Evolutionary conservation across 1,284 basidiomycete species (phyloP).

Genomic region (Cryptococcus sp.): DNA sequence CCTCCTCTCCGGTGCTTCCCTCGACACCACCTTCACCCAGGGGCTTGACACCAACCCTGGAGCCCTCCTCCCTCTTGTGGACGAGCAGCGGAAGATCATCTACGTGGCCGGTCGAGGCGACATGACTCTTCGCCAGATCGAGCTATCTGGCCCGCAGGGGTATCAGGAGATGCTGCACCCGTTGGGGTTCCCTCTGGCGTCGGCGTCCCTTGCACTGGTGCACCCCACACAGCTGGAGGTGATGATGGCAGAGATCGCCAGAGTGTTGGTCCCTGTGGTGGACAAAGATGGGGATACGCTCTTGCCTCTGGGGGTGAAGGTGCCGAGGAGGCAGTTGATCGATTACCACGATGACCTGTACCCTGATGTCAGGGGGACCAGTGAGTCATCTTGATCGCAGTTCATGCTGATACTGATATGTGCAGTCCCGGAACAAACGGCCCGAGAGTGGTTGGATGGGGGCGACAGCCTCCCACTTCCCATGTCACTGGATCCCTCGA

Average conservation of each 20-base stretch:
- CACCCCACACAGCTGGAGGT: constrained; percentile 44
- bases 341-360: constrained; percentile 52
- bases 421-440: constrained; percentile 42
- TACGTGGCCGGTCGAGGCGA: constrained; percentile 50
- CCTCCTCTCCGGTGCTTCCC: constrained; percentile 32
- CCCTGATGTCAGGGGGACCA: constrained; percentile 39
- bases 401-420: constrained; percentile 11
- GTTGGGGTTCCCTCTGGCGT: constrained; percentile 37
- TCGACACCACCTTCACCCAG: constrained; percentile 33
- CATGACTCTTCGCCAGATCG: constrained; percentile 50
- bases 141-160: constrained; percentile 41
- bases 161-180: constrained; percentile 43
- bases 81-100: constrained; percentile 47
- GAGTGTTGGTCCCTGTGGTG: constrained; percentile 40
- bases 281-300: constrained; percentile 47
- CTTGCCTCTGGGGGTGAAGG: constrained; percentile 46
- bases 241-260: constrained; percentile 52
- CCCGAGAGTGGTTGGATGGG: constrained; percentile 44
- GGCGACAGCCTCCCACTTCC: constrained; percentile 30
- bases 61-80: constrained; percentile 45
- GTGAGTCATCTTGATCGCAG: constrained; percentile 20
- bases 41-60: constrained; percentile 49
- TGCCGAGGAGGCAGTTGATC: constrained; percentile 51
- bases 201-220: constrained; percentile 40
- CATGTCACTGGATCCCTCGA: constrained; percentile 36